Percentiles rank a stretch among this genome's conserved stretches.
phyloP scores from a whole-genome alignment of 2,329 filamentous ascomycete genomes.

The Fusarium coicis region DNA sequence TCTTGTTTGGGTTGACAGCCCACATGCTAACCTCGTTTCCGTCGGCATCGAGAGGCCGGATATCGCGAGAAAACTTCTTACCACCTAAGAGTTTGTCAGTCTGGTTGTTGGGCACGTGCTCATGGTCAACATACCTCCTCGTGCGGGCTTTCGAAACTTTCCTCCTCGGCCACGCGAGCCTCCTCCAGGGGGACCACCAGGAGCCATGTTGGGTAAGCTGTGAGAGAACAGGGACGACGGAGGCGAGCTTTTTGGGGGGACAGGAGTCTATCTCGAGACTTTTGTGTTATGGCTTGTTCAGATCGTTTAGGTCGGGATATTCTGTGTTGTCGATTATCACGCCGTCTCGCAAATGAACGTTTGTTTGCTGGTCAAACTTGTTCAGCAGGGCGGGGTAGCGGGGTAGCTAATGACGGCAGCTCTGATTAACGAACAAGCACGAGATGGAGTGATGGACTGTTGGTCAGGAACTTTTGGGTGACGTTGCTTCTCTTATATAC shows the following conservation, averaged over 20 bases:
- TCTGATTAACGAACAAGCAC: conserved; percentile 3
- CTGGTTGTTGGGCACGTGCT: neutral
- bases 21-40: conserved; percentile 92
- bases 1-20: conserved; percentile 67
- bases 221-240: conserved; percentile 1
- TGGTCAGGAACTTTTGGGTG: conserved; percentile 21
- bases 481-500: neutral
- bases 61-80: conserved; percentile 93
- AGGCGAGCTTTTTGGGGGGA: neutral
- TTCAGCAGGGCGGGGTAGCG: conserved; percentile 50
- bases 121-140: conserved; percentile 75
- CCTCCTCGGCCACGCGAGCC: conserved; percentile 82
- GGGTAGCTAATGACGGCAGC: conserved; percentile 47
- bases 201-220: conserved; percentile 55
- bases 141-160: conserved; percentile 93
- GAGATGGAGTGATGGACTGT: conserved; percentile 1
- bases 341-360: conserved; percentile 1
- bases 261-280: neutral
- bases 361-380: conserved; percentile 38
- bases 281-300: neutral
- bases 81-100: conserved; percentile 69
- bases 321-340: conserved; percentile 7
- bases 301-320: neutral
- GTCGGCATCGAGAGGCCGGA: conserved; percentile 87
- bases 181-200: conserved; percentile 53